Evolutionary conservation across 768 basidiomycete species (phyloP).

Genomic region (Russula vinacea): DNA sequence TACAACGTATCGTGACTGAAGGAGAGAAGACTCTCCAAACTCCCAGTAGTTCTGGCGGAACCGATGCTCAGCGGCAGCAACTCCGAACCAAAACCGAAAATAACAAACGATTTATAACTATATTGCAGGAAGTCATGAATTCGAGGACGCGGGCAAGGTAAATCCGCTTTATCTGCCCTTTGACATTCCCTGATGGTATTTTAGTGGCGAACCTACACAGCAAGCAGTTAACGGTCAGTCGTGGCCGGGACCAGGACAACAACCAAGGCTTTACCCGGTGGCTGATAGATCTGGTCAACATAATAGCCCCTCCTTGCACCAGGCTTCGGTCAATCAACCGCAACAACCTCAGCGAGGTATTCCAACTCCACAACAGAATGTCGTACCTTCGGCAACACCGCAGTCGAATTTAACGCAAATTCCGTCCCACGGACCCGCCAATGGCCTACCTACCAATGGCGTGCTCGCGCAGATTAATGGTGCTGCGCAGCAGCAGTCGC

Average conservation of each 20-base stretch:
- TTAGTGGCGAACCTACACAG: constrained; percentile 18
- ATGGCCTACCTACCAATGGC: too few species aligned
- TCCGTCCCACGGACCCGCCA: constrained; percentile 8
- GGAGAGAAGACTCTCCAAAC: constrained; percentile 15
- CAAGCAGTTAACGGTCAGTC: constrained; percentile 9
- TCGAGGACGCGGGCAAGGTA: constrained; percentile 12
- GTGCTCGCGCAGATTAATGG: constrained; percentile 2
- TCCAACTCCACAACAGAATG: constrained; percentile 21
- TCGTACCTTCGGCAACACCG: constrained; percentile 1
- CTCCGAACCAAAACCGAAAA: background rate
- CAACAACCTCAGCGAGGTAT: constrained; percentile 14
- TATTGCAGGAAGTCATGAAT: constrained; percentile 5
- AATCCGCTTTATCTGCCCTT: background rate
- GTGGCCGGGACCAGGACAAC: constrained; percentile 10
- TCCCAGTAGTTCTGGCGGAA: background rate
- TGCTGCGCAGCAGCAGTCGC: constrained; percentile 15
- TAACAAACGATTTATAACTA: constrained; percentile 4
- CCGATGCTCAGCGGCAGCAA: constrained; percentile 12
- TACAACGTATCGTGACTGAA: background rate
- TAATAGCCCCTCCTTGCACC: constrained; percentile 18
- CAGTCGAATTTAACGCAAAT: constrained; percentile 23
- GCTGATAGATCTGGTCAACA: constrained; percentile 18
- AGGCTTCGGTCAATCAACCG: constrained; percentile 11
- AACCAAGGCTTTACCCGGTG: constrained; percentile 12
- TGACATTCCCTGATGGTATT: background rate